Base-by-base conservation (phyloP, 164 flowering plant genomes). In the Houttuynia cordata region DNA sequence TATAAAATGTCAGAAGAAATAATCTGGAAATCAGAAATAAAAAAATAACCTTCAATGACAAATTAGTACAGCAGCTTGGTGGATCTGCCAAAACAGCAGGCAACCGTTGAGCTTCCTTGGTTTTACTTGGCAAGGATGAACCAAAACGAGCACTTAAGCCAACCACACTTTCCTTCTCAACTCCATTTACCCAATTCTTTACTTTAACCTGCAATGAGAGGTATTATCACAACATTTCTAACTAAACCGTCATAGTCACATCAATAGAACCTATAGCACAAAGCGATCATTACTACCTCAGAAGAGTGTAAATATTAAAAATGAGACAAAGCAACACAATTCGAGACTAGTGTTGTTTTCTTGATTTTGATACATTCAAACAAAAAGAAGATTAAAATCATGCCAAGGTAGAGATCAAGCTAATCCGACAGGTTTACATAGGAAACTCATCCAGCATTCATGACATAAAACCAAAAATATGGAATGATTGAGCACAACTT, bases 81-180 rank as follows among this genome's bases (percentile, higher is more conserved):
- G 97, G 96, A 58, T 83, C 63, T 39, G 87, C 58, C 54, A 80
- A 70, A 61, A 73, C 76, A 58, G 79, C 91, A 58, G 88, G 66
- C 51, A 66, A 53, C 71, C 62, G 80, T 8, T 17, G 64, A 69
- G 63, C 67, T 49, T 82, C 24, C 50, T 74, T 56, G 45, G 71
- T 73, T n/a, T 72, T 53, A 57, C 74, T 23, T 58, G 96, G 94
- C 74, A 86, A 67, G 24, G 57, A 17, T 63, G 83, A 57, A 59
- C 97, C 97, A 80, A 91, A 91, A 53, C 74, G 68, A 56, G 96
- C 97, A 74, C 72, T 77, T 62, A 82, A 49, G 18, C 93, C 97
- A 49, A 57, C 73, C 8, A 81, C 21, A 60, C 63, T 67, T 58
- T 80, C 73, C 24, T 66, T 74, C 73, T 83, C 74, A 21, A 6